Base-by-base conservation (phyloP, 1,284 basidiomycete genomes). In the Golubevia pallescens region DNA sequence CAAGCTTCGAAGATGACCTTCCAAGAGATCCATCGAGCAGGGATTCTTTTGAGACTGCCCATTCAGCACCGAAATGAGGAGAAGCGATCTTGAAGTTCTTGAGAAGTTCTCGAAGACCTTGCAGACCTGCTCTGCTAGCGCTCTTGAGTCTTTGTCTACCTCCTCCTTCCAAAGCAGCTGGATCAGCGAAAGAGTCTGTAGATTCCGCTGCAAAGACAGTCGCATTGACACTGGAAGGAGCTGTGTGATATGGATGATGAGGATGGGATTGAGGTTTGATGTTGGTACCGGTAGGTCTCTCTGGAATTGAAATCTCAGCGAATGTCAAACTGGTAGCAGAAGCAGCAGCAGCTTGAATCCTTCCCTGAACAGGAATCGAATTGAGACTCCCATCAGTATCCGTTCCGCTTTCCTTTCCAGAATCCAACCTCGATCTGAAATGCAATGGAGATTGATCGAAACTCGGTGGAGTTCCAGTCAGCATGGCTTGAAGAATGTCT, bases 401-500 rank as follows among this genome's bases (percentile, higher is more conserved):
- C 23, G 24, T 5, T 57, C 32, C 21, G 59, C 59, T 28, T 55
- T 57, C 10, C 48, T 64, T 60, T 42, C 67, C 57, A 0, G 66
- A 51, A 20, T 66, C 67, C 42, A 67, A 58, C n/a, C 67, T 65
- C 1, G 66, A 68, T 19, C 71, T 42, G 21, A 24, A n/a, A 2
- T 62, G 64, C 6, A 32, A 19, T 7, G 48, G 53, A 32, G 65
- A 24, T n/a, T 69, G 56, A 6, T 52, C 38, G 7, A 67, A 21
- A 14, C 57, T 61, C 4, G 66, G 51, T 32, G 58, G 70, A 1
- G 68, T 52, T 2, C 67, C 66, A 1, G 75, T 74, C 1, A 78
- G 66, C 58, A 78, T 75, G 55, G 72, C 68, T 14, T 74, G 69
- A 6, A 78, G 42, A 52, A 78, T 78, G 61, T 78, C 76, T n/a